These are phyloP conservation scores for Diaporthe ilicicola DNA, from an alignment of 2,329 filamentous ascomycete species.

Conservation along the genomic window DNA sequence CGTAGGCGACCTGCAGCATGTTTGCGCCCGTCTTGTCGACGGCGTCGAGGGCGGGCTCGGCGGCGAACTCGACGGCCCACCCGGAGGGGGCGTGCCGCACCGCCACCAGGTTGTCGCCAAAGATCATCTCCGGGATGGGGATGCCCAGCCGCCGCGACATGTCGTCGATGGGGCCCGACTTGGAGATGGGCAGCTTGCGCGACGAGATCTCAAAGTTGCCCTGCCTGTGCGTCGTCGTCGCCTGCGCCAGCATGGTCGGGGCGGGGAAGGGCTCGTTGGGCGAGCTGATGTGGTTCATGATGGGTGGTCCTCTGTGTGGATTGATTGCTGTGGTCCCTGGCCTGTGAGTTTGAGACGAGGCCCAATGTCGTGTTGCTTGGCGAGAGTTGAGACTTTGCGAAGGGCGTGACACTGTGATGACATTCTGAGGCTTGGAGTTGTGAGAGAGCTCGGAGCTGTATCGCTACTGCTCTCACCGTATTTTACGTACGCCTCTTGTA, in stretches of 20 bases:
- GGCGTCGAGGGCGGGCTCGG: slow-evolving; percentile 84
- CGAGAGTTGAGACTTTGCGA: background rate
- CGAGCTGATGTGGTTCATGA: slow-evolving; percentile 51
- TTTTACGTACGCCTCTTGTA: background rate
- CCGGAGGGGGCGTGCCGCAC: slow-evolving; percentile 77
- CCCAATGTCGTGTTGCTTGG: background rate
- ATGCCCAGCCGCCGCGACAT: slow-evolving; percentile 84
- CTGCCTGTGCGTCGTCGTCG: slow-evolving; percentile 66
- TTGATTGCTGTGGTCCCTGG: background rate
- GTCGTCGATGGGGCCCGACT: slow-evolving; percentile 86
- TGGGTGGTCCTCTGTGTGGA: background rate
- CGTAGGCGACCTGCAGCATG: slow-evolving; percentile 95
- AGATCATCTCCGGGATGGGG: slow-evolving; percentile 97
- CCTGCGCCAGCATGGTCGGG: slow-evolving; percentile 56
- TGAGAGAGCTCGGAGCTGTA: slow-evolving; percentile 7
- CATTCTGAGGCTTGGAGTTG: background rate
- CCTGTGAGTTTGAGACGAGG: background rate
- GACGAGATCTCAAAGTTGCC: slow-evolving; percentile 78
- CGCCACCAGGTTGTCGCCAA: slow-evolving; percentile 88
- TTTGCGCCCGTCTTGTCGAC: slow-evolving; percentile 93
- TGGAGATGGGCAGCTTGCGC: slow-evolving; percentile 93
- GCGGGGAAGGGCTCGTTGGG: slow-evolving; percentile 64
- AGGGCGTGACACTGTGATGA: background rate
- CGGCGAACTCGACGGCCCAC: slow-evolving; percentile 84
- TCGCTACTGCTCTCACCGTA: background rate